Percentiles rank a stretch among this genome's conserved stretches.
Conservation (phyloP, 768 basidiomycete species). For the Tylopilus vinaceipallidus region DNA sequence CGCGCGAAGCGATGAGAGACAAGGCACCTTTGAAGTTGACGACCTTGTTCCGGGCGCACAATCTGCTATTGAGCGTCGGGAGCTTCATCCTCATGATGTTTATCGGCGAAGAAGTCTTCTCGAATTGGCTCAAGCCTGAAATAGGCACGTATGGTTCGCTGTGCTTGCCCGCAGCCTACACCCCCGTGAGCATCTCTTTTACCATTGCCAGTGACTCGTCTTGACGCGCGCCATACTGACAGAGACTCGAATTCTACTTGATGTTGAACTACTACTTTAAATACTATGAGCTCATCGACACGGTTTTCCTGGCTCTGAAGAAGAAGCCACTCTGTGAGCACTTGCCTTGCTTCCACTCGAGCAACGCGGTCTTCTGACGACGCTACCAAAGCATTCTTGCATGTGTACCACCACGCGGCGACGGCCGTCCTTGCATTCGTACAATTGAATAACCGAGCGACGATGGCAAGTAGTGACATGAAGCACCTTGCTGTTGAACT, state of each 20-base stretch:
- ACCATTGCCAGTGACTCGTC: background rate
- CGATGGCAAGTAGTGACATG: constrained; percentile 59
- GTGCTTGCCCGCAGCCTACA: constrained; percentile 76
- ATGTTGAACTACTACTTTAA: constrained; percentile 98
- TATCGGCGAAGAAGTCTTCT: constrained; percentile 86
- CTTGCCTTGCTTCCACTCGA: constrained; percentile 25
- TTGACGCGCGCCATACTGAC: constrained; percentile 3
- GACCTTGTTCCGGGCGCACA: constrained; percentile 81
- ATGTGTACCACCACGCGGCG: constrained; percentile 97
- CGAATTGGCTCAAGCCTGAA: constrained; percentile 70
- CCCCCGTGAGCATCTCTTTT: constrained; percentile 62
- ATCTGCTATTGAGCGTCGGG: constrained; percentile 78
- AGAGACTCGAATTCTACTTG: constrained; percentile 92
- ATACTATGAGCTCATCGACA: constrained; percentile 92
- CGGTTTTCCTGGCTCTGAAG: constrained; percentile 92
- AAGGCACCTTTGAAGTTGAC: constrained; percentile 69
- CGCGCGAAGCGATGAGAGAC: constrained; percentile 80
- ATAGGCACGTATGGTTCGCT: constrained; percentile 74
- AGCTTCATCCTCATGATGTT: constrained; percentile 75
- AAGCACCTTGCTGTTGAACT: background rate
- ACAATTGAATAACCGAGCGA: constrained; percentile 87
- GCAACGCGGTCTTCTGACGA: constrained; percentile 1
- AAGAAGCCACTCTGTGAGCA: constrained; percentile 96
- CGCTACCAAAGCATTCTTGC: constrained; percentile 70
- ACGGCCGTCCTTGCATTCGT: constrained; percentile 91